A percentile compares a stretch with the other conserved stretches of the same genome.
These are phyloP conservation scores for Russula sp. DNA, from an alignment of 768 basidiomycete species.

Conservation along the genomic window DNA sequence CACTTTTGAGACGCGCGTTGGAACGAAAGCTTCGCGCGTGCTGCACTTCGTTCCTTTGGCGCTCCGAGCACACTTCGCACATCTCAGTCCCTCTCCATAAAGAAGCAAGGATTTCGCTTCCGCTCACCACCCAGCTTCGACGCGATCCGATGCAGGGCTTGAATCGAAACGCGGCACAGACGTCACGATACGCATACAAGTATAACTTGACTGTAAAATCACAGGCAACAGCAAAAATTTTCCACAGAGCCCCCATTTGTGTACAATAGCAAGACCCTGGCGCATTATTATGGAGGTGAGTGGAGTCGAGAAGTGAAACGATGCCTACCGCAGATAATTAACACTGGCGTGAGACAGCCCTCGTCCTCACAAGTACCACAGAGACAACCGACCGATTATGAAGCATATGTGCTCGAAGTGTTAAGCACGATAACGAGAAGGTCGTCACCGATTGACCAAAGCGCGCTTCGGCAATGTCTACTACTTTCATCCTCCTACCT, in stretches of 20 bases:
- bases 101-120: constrained; percentile 12
- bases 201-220: constrained; percentile 11
- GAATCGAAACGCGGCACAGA: constrained; percentile 22
- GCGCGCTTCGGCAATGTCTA: constrained; percentile 54
- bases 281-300: constrained; percentile 19
- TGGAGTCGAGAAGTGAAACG: not conserved
- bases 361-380: constrained; percentile 4
- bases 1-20: not conserved
- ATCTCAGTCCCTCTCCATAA: not conserved
- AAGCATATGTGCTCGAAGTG: constrained; percentile 49
- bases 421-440: constrained; percentile 47
- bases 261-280: constrained; percentile 5
- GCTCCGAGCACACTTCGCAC: not conserved
- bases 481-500: constrained; percentile 74
- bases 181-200: constrained; percentile 14
- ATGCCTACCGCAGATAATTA: not conserved
- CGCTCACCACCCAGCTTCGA: constrained; percentile 11
- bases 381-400: constrained; percentile 50
- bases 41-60: not conserved
- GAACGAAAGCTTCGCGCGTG: constrained; percentile 5
- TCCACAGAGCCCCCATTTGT: constrained; percentile 10
- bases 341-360: not conserved
- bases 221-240: constrained; percentile 25
- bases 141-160: constrained; percentile 20
- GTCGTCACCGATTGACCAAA: constrained; percentile 51